Conservation (phyloP, 208 protist genomes). For the Leishmania arabica region DNA sequence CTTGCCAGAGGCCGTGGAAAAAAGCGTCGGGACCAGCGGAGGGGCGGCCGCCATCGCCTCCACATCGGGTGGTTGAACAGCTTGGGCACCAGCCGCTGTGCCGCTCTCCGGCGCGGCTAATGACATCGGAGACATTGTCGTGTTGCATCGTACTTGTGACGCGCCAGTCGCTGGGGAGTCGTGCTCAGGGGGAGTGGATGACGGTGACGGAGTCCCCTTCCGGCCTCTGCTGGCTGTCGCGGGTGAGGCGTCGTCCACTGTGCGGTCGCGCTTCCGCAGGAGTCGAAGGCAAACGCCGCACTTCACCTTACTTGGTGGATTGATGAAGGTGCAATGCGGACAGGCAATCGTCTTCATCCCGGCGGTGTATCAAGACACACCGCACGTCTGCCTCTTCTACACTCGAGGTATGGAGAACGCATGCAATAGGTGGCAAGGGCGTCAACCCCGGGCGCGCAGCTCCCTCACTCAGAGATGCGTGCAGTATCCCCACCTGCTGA, state of each 20-base stretch:
- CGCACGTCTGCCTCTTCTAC: background rate
- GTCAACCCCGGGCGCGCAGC: background rate
- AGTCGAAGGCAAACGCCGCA: constrained; percentile 64
- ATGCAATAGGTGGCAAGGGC: background rate
- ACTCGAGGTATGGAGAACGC: background rate
- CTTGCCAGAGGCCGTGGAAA: constrained; percentile 45
- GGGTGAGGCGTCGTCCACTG: background rate
- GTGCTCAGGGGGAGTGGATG: background rate
- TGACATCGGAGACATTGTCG: background rate
- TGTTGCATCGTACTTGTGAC: background rate
- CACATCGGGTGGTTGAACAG: background rate
- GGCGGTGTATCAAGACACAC: background rate
- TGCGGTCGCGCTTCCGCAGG: constrained; percentile 39
- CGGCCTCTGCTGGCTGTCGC: background rate
- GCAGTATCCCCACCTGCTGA: background rate
- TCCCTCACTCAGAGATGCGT: background rate
- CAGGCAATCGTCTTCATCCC: constrained; percentile 40
- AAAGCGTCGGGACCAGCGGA: constrained; percentile 26
- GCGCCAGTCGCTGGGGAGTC: background rate
- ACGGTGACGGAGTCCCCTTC: background rate
- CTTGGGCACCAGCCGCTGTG: background rate
- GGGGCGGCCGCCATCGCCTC: background rate
- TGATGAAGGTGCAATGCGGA: constrained; percentile 72
- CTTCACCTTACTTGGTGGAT: constrained; percentile 35
- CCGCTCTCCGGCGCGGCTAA: background rate